Conservation (phyloP, 257 asterid species). For the Primulina huaijiensis region DNA sequence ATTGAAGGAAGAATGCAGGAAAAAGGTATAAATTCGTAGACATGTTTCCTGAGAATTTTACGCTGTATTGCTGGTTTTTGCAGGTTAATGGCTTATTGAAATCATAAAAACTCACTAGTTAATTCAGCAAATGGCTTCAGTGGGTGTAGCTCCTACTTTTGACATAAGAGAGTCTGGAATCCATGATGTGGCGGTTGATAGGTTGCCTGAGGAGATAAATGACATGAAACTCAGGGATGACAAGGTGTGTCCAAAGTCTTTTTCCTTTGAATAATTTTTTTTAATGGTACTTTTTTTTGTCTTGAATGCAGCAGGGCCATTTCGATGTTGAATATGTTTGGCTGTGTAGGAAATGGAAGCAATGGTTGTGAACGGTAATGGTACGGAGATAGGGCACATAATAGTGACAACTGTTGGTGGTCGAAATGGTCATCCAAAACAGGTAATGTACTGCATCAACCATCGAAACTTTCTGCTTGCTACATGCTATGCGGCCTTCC, state of each 20-base stretch:
- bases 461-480: constrained; percentile 15
- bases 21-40: constrained; percentile 11
- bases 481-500: background rate
- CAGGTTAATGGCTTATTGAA: constrained; percentile 57
- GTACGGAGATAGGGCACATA: constrained; percentile 93
- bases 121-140: constrained; percentile 65
- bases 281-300: constrained; percentile 17
- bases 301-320: constrained; percentile 17
- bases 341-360: constrained; percentile 71
- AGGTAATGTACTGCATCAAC: constrained; percentile 43
- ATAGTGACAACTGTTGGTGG: constrained; percentile 90
- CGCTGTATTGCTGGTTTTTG: constrained; percentile 22
- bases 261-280: constrained; percentile 9
- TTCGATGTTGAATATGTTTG: background rate
- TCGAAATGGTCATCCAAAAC: constrained; percentile 86
- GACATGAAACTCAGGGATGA: constrained; percentile 77
- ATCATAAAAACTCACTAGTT: constrained; percentile 33
- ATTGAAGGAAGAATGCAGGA: constrained; percentile 4
- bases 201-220: constrained; percentile 71
- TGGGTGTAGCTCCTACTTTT: constrained; percentile 54
- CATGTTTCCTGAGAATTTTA: constrained; percentile 14
- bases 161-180: constrained; percentile 54
- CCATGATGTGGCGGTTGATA: constrained; percentile 54
- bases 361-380: constrained; percentile 73
- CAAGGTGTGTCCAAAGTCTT: constrained; percentile 36